Evolutionary conservation across 2,329 filamentous ascomycete species (phyloP).

Genomic region (Cadophora sp.): DNA sequence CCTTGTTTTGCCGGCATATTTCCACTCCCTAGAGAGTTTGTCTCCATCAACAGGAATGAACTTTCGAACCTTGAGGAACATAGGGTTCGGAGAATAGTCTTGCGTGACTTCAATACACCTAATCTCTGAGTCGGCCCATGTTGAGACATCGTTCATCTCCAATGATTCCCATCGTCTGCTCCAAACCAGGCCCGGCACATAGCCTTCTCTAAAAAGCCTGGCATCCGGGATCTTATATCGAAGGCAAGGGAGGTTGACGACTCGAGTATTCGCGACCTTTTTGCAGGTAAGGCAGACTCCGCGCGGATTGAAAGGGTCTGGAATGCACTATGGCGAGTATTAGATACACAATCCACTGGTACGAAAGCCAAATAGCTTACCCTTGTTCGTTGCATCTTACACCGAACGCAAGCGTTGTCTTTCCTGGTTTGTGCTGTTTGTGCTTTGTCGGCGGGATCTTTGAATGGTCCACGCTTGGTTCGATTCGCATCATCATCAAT

Average conservation of each 20-base stretch:
- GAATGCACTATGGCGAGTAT: not conserved
- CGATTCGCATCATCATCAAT: not conserved
- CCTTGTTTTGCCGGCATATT: conserved; percentile 52
- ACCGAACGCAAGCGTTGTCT: conserved; percentile 5
- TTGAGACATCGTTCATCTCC: conserved; percentile 60
- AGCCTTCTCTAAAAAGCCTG: conserved; percentile 42
- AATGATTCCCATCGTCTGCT: conserved; percentile 63
- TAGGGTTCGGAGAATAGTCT: conserved; percentile 55
- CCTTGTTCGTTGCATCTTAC: conserved; percentile 3
- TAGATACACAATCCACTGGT: not conserved
- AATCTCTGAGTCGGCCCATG: conserved; percentile 60
- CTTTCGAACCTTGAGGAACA: conserved; percentile 58
- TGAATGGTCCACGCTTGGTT: conserved; percentile 2
- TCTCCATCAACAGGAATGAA: conserved; percentile 64
- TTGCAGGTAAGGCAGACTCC: conserved; percentile 15
- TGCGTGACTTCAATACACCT: conserved; percentile 59
- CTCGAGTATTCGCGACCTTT: conserved; percentile 2
- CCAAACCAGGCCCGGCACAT: conserved; percentile 63
- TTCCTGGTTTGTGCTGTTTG: conserved; percentile 9
- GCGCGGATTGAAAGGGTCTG: conserved; percentile 9
- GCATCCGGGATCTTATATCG: conserved; percentile 8
- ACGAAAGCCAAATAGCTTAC: not conserved
- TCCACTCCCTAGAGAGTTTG: conserved; percentile 61
- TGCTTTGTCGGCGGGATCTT: not conserved
- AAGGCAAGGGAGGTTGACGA: conserved; percentile 13